phyloP scores from a whole-genome alignment of 805 yeast species.

The Suhomyces canberraensis region DNA sequence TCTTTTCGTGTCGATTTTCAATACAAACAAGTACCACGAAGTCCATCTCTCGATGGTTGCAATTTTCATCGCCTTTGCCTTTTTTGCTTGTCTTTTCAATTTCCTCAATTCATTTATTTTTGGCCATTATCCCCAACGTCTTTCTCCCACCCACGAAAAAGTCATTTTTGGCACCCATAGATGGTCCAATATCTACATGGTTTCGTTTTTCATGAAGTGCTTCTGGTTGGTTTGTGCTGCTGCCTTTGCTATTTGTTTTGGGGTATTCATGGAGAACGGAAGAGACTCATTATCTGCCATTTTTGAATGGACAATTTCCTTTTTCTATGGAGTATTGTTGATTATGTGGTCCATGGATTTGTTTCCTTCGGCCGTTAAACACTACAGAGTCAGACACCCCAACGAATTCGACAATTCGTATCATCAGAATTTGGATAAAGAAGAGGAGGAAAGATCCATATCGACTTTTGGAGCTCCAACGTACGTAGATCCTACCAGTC shows the following conservation, averaged over 20 bases:
- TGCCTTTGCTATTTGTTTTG: conserved; percentile 67
- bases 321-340: conserved; percentile 73
- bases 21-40: conserved; percentile 52
- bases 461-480: conserved; percentile 19
- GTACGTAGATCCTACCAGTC: conserved; percentile 5
- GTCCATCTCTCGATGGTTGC: conserved; percentile 72
- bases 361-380: conserved; percentile 40
- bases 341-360: conserved; percentile 67
- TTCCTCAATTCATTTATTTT: conserved; percentile 37
- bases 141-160: conserved; percentile 37
- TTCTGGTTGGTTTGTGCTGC: conserved; percentile 68
- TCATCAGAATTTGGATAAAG: conserved; percentile 2
- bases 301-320: conserved; percentile 87
- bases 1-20: conserved; percentile 68
- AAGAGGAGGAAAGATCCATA: conserved; percentile 14
- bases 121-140: conserved; percentile 34
- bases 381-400: conserved; percentile 22
- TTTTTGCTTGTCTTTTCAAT: conserved; percentile 44
- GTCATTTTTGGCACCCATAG: conserved; percentile 37
- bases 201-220: conserved; percentile 52
- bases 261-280: conserved; percentile 35
- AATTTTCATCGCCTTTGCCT: conserved; percentile 66
- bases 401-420: conserved; percentile 16
- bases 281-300: conserved; percentile 50
- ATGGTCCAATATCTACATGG: conserved; percentile 41